Base-by-base conservation (phyloP, 371 early-diverging fungal species). In the Cokeromyces recurvatus region DNA sequence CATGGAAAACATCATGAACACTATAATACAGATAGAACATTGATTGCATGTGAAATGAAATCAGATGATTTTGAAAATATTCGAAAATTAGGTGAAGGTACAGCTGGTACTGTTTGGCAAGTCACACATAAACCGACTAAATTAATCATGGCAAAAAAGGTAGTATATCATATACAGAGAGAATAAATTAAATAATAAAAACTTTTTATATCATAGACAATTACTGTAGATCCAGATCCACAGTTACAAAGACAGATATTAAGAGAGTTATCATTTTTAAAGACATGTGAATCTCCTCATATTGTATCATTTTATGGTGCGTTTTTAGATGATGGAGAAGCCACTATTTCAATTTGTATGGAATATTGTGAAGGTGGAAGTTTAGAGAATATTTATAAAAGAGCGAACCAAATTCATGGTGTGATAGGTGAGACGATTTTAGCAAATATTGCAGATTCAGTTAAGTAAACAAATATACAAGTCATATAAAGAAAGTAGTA, bases 231-330 rank as follows among this genome's bases (percentile, higher is more conserved):
- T 50, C 78, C 81, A 8, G 78, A 81, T 56, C 82, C 84, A 17
- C 71, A 74, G 32, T 77, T 78, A 57, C 92, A 83, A 64, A 74
- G 81, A 50, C 86, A 93, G 66, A 89, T 97, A 34, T 62, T 94
- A 38, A 82, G 95, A 24, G 98, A 98, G 57, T 78, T 97, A 25
- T 79, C 86, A 41, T 85, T 93, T 37, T 64, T 98, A 46, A 81
- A 85, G 38, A 80, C 82, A 40, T 98, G 98, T 68, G 74, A 89
- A 55, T 90, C 90, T 17, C 89, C 89, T 12, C 87, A 90, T 65
- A 95, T 97, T 44, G 94, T 98, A 2, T 78, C 87, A 7, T 97
- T 88, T 53, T 92, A 87, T 62, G 98, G 97, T 29, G 94, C 97
- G 8, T 95, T 86, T 62, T 68, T 89, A 43, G 90, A 92, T 36